Conservation (phyloP, 1,284 basidiomycete species). For the Sanghuangporus weigelae region DNA sequence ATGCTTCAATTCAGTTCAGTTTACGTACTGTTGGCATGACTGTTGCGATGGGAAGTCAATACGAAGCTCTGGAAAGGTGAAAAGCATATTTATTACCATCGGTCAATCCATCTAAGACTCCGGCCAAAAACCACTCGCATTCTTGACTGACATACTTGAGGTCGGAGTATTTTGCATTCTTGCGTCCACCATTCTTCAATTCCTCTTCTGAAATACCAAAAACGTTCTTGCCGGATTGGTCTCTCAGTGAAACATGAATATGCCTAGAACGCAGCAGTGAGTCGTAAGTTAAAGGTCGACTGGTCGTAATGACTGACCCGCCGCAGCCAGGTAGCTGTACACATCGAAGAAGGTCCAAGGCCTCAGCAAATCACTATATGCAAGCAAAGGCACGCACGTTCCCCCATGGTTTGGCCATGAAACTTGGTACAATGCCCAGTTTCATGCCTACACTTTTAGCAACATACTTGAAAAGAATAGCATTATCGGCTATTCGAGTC, state of each 20-base stretch:
- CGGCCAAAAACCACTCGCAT: constrained; percentile 92
- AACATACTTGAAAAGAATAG: constrained; percentile 87
- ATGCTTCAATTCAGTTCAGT: neutral
- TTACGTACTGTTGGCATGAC: constrained; percentile 57
- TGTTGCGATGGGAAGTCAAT: constrained; percentile 22
- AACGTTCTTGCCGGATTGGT: constrained; percentile 66
- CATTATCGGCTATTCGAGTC: constrained; percentile 90
- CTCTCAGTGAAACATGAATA: constrained; percentile 85
- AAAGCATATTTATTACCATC: constrained; percentile 56
- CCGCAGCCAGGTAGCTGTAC: constrained; percentile 85
- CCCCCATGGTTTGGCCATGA: constrained; percentile 97
- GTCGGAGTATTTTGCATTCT: constrained; percentile 72
- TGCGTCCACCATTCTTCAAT: constrained; percentile 54
- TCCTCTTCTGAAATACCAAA: constrained; percentile 71
- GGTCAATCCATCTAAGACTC: constrained; percentile 81
- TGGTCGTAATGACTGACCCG: constrained; percentile 47
- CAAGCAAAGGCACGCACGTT: constrained; percentile 49
- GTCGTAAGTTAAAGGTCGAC: neutral
- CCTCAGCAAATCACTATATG: neutral
- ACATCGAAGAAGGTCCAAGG: neutral
- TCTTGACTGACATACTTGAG: constrained; percentile 79
- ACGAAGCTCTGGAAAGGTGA: neutral
- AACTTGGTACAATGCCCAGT: constrained; percentile 85
- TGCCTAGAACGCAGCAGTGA: constrained; percentile 47
- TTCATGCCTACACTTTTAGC: constrained; percentile 92